A percentile compares a stretch with the other conserved stretches of the same genome.
Evolutionary conservation across 495 filamentous ascomycete species (phyloP).

Genomic region (Aspergillus egyptiacus): DNA sequence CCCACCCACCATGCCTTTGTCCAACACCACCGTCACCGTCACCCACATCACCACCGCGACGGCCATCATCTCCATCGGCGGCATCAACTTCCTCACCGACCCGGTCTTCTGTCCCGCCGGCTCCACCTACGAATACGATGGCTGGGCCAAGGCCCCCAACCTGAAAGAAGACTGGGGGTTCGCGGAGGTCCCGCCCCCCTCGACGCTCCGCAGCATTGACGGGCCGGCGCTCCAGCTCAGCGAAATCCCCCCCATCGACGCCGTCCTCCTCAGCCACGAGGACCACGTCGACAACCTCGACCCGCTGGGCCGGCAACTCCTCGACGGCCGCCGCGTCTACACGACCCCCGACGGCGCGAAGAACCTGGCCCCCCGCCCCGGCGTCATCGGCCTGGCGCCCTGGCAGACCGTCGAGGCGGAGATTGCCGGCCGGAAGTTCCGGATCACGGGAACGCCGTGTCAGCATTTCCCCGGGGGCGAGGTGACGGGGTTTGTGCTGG

Average conservation of each 20-base stretch:
- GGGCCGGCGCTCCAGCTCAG: slow-evolving; percentile 31
- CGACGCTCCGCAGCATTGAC: not conserved
- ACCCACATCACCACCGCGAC: slow-evolving; percentile 7
- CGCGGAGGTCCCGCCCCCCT: not conserved
- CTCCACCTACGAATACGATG: not conserved
- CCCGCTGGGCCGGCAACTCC: not conserved
- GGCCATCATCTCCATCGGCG: not conserved
- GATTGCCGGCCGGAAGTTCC: not conserved
- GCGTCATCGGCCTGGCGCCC: not conserved
- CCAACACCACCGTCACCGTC: not conserved
- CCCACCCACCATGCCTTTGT: too few relatives aligned
- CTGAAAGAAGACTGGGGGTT: not conserved
- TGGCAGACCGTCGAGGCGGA: not conserved
- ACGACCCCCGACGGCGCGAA: not conserved
- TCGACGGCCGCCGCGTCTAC: not conserved
- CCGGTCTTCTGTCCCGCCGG: not conserved
- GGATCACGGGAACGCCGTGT: not conserved
- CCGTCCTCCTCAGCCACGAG: slow-evolving; percentile 48
- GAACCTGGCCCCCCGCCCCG: not conserved
- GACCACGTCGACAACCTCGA: slow-evolving; percentile 52
- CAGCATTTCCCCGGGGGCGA: slow-evolving; percentile 3
- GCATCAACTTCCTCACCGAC: slow-evolving; percentile 5
- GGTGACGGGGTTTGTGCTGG: slow-evolving; percentile 3
- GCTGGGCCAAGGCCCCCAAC: not conserved
- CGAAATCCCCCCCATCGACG: slow-evolving; percentile 44